Conservation (phyloP, 768 basidiomycete genomes). For the Termitomyces sp. region DNA sequence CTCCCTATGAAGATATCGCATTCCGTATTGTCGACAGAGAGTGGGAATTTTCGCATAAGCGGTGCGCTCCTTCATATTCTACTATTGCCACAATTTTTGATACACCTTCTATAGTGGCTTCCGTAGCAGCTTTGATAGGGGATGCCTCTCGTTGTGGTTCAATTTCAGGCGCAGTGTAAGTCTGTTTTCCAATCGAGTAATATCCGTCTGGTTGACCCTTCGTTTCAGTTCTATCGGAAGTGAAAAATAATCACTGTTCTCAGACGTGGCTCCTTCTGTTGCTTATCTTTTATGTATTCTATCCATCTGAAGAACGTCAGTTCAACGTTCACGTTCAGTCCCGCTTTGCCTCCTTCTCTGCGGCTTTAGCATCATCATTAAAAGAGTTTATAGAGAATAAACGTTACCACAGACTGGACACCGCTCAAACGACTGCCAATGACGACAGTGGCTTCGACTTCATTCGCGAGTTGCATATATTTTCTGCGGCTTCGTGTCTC, state of each 20-base stretch:
- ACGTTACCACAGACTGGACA: no score
- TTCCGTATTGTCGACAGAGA: conserved; percentile 97
- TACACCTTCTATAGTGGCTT: conserved; percentile 64
- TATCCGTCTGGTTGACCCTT: conserved; percentile 7
- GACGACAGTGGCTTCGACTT: not conserved
- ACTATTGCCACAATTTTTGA: not conserved
- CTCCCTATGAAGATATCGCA: conserved; percentile 98
- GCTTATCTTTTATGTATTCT: not conserved
- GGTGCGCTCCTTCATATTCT: conserved; percentile 39
- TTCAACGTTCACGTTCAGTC: no score
- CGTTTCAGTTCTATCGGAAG: conserved; percentile 75
- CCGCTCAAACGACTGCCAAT: not conserved
- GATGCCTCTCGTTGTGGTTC: conserved; percentile 94
- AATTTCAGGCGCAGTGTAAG: conserved; percentile 92
- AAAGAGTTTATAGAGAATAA: not conserved
- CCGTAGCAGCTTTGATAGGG: conserved; percentile 94
- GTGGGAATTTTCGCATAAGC: conserved; percentile 98
- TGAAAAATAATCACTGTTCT: conserved; percentile 24
- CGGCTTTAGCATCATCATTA: not conserved
- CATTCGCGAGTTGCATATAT: not conserved
- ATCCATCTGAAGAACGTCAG: not conserved
- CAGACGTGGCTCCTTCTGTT: not conserved
- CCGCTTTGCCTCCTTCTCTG: not conserved
- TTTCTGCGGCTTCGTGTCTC: not conserved
- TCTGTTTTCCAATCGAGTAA: conserved; percentile 1